Conservation (phyloP, 805 yeast genomes). For the Saturnispora hagleri region DNA sequence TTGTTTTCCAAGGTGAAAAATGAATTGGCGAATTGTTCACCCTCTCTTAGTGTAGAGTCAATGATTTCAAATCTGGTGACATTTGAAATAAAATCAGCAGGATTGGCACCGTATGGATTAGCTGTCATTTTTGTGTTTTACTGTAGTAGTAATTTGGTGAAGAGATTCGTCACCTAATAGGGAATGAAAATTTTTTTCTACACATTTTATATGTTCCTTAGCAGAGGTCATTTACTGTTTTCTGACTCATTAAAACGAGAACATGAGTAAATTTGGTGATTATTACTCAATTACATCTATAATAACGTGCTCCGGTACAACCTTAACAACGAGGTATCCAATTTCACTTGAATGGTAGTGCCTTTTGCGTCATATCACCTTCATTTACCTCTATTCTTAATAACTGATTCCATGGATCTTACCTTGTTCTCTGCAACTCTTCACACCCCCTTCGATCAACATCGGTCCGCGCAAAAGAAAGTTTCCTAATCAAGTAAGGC, state of each 20-base stretch:
- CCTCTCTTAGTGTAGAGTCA: conserved; percentile 53
- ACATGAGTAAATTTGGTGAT: not conserved
- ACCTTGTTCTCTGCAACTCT: not conserved
- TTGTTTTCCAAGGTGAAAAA: conserved; percentile 48
- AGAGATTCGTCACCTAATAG: not conserved
- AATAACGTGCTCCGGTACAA: not conserved
- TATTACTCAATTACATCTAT: no score
- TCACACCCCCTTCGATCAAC: not conserved
- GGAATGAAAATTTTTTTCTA: not conserved
- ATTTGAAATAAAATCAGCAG: conserved; percentile 47
- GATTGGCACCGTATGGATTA: conserved; percentile 53
- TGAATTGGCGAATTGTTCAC: conserved; percentile 58
- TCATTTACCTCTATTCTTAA: no score
- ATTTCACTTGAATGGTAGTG: not conserved
- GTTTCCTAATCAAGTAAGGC: conserved; percentile 1
- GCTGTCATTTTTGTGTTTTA: conserved; percentile 10
- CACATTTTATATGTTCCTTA: not conserved
- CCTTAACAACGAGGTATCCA: no score
- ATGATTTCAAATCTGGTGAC: conserved; percentile 45
- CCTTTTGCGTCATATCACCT: no score
- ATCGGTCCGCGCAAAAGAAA: conserved; percentile 1
- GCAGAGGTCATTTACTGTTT: not conserved
- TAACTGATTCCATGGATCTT: no score
- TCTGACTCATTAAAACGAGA: conserved; percentile 1
- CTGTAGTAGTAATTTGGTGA: not conserved